phyloP scores from a whole-genome alignment of 1,284 basidiomycete genomes.

The Mycena sp. region DNA sequence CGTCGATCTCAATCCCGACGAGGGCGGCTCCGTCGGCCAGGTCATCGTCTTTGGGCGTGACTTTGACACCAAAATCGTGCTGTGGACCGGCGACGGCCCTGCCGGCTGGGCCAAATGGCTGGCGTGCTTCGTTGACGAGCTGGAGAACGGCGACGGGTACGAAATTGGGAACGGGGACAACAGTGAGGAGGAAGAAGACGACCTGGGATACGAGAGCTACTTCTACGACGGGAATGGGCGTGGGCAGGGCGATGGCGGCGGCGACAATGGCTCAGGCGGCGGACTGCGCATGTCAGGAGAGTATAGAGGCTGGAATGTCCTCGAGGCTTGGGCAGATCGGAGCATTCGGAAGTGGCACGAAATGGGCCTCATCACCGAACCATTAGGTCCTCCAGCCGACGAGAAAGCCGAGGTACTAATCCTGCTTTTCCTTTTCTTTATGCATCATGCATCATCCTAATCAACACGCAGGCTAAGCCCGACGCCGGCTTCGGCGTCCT shows the following conservation, averaged over 20 bases:
- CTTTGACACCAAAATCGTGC: constrained; percentile 97
- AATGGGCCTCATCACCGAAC: constrained; percentile 71
- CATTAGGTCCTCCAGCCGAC: constrained; percentile 43
- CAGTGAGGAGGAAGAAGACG: constrained; percentile 82
- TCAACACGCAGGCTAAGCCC: constrained; percentile 41
- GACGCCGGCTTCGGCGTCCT: constrained; percentile 51
- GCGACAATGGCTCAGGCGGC: constrained; percentile 72
- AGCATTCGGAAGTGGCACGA: constrained; percentile 88
- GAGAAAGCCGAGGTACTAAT: constrained; percentile 60
- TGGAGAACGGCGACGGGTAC: constrained; percentile 90
- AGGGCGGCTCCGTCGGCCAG: constrained; percentile 84
- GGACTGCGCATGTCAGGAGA: constrained; percentile 79
- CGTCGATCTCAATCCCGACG: constrained; percentile 90
- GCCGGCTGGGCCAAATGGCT: constrained; percentile 97
- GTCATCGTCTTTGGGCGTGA: constrained; percentile 98
- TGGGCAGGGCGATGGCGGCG: constrained; percentile 78
- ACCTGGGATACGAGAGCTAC: constrained; percentile 87
- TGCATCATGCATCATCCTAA: too few species aligned
- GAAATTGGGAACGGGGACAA: constrained; percentile 79
- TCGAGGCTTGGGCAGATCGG: constrained; percentile 91
- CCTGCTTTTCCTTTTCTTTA: constrained; percentile 20
- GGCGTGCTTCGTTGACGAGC: constrained; percentile 91
- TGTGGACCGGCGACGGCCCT: constrained; percentile 90
- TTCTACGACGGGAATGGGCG: constrained; percentile 83
- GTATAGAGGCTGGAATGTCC: constrained; percentile 89